Evolutionary conservation across 768 basidiomycete species (phyloP).

Genomic region (Lactarius trivialis): DNA sequence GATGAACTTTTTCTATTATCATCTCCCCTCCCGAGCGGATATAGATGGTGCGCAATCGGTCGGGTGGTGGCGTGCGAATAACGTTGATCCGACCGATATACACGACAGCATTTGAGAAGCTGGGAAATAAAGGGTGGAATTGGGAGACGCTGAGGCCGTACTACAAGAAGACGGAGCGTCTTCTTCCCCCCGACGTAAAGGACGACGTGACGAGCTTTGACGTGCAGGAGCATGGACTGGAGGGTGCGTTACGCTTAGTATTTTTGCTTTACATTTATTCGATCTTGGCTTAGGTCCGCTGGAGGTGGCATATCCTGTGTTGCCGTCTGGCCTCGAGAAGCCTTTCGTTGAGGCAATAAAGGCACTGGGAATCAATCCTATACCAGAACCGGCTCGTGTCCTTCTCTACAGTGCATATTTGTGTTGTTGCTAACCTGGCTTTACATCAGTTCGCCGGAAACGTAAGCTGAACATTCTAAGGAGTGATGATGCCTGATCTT

Average conservation of each 20-base stretch:
- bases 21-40: slow-evolving; percentile 13
- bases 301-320: slow-evolving; percentile 5
- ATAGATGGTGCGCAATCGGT: slow-evolving; percentile 18
- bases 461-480: slow-evolving; percentile 1
- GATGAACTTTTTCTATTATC: slow-evolving; percentile 21
- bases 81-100: background rate
- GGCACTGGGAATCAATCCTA: background rate
- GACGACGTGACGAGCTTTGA: slow-evolving; percentile 9
- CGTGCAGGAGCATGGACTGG: slow-evolving; percentile 9
- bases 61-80: too few species aligned
- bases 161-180: slow-evolving; percentile 20
- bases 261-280: background rate
- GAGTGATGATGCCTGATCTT: background rate
- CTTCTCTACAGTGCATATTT: background rate
- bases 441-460: slow-evolving; percentile 15
- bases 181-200: background rate
- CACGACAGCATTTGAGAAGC: slow-evolving; percentile 19
- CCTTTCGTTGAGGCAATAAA: slow-evolving; percentile 3
- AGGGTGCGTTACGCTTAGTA: background rate
- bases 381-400: slow-evolving; percentile 4
- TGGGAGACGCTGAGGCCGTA: slow-evolving; percentile 22
- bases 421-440: background rate
- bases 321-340: slow-evolving; percentile 9
- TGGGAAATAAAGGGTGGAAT: slow-evolving; percentile 27
- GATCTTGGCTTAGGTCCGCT: slow-evolving; percentile 10